Conservation (phyloP, 1,284 basidiomycete genomes). For the Pholiota adiposa region DNA sequence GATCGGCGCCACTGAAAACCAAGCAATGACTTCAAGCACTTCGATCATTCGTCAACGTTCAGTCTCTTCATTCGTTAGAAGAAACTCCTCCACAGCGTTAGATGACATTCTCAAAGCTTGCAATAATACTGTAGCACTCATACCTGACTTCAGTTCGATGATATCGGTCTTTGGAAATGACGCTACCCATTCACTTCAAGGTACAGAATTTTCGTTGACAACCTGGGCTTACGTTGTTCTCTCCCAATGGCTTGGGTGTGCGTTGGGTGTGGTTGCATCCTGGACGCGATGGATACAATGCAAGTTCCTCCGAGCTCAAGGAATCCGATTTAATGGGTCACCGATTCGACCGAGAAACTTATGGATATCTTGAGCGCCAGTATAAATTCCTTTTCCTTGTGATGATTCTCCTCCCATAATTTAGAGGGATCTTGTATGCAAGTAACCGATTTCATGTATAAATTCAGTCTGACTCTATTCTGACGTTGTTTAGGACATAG, state of each 20-base stretch:
- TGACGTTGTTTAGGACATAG: constrained; percentile 12
- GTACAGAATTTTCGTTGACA: constrained; percentile 7
- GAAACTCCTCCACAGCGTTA: neutral
- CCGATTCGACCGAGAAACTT: constrained; percentile 20
- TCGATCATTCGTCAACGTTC: too few relatives aligned
- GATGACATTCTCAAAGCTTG: neutral
- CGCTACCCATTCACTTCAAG: neutral
- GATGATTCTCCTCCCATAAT: constrained; percentile 18
- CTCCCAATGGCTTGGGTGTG: neutral
- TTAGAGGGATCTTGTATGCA: constrained; percentile 21
- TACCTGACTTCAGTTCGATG: neutral
- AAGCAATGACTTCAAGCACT: neutral
- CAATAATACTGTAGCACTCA: too few relatives aligned
- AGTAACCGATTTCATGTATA: constrained; percentile 3
- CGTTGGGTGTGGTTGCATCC: constrained; percentile 14
- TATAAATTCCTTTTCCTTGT: constrained; percentile 22
- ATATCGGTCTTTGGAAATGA: neutral
- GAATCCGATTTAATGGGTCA: constrained; percentile 19
- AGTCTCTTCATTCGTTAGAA: neutral
- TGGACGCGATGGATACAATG: constrained; percentile 14
- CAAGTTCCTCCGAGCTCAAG: constrained; percentile 12
- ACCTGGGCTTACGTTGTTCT: constrained; percentile 4
- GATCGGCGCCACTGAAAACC: neutral
- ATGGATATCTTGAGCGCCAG: constrained; percentile 14
- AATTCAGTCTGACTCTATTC: constrained; percentile 3